Evolutionary conservation across 1,284 basidiomycete species (phyloP).

Genomic region (Golubevia sp.): DNA sequence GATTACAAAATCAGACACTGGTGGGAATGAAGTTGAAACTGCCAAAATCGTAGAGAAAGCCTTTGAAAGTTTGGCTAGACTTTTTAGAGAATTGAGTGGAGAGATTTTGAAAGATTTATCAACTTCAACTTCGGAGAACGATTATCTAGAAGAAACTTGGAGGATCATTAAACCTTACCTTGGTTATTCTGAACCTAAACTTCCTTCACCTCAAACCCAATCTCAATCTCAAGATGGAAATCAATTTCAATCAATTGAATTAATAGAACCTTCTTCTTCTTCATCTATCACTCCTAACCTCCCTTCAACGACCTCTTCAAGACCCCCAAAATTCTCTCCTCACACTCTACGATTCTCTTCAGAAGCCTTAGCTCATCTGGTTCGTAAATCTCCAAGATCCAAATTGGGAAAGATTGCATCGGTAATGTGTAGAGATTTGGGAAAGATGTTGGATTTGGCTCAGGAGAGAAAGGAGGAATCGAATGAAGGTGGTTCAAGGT

Average conservation of each 20-base stretch:
- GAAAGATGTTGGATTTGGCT: conserved; percentile 16
- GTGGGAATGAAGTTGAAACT: conserved; percentile 47
- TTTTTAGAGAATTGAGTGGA: conserved; percentile 42
- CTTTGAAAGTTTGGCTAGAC: conserved; percentile 49
- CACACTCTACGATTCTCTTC: conserved; percentile 54
- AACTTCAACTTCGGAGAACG: conserved; percentile 1
- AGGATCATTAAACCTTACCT: neutral
- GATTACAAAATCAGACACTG: conserved; percentile 36
- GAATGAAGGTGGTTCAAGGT: conserved; percentile 10
- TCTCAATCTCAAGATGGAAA: conserved; percentile 4
- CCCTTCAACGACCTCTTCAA: too few species aligned
- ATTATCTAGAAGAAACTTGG: neutral
- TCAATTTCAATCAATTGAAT: neutral
- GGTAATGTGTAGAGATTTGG: conserved; percentile 34
- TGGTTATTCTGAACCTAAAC: neutral
- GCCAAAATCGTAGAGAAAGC: conserved; percentile 53
- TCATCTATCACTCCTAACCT: conserved; percentile 4
- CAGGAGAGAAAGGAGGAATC: conserved; percentile 16
- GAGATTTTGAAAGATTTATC: conserved; percentile 6
- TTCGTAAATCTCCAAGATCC: conserved; percentile 40
- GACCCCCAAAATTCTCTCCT: conserved; percentile 27
- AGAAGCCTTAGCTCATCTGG: conserved; percentile 54
- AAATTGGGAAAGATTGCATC: conserved; percentile 32
- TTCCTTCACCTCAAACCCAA: too few species aligned
- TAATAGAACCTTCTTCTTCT: neutral